Conservation (phyloP, 2,329 filamentous ascomycete species). For the Talaromyces sp. region DNA sequence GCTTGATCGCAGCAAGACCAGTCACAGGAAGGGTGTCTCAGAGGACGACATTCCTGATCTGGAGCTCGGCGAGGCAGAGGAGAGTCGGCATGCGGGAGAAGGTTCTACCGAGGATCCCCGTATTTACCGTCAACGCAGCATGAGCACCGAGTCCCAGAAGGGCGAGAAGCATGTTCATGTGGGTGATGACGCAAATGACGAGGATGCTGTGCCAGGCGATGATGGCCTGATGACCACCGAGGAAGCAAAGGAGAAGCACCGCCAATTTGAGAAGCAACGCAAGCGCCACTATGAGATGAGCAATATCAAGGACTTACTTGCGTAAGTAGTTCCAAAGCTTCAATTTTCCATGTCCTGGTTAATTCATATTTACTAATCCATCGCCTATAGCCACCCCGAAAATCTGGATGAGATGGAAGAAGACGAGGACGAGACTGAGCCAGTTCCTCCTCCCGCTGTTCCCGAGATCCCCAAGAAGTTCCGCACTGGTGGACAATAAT, state of each 20-base stretch:
- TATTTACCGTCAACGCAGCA: conserved; percentile 45
- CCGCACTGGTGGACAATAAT: conserved; percentile 27
- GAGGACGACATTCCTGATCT: conserved; percentile 89
- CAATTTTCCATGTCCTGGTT: not conserved
- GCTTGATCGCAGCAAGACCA: conserved; percentile 55
- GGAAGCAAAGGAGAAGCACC: conserved; percentile 89
- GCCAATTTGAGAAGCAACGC: conserved; percentile 83
- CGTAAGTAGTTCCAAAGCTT: conserved; percentile 53
- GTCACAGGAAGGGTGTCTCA: conserved; percentile 45
- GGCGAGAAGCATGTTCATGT: conserved; percentile 81
- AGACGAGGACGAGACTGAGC: conserved; percentile 31
- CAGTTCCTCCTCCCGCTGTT: conserved; percentile 31
- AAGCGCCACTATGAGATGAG: conserved; percentile 99
- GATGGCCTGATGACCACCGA: conserved; percentile 59
- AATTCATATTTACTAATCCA: conserved; percentile 10
- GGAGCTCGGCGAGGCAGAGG: conserved; percentile 90
- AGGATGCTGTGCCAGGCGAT: conserved; percentile 37
- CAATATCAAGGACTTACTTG: conserved; percentile 84
- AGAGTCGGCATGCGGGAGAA: conserved; percentile 55
- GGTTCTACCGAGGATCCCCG: conserved; percentile 44
- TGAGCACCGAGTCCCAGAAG: conserved; percentile 45
- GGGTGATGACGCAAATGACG: conserved; percentile 49
- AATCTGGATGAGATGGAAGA: conserved; percentile 64
- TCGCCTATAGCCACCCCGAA: conserved; percentile 60
- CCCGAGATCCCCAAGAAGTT: conserved; percentile 38